Evolutionary conservation across 331 rosid genomes (phyloP), one percentile per base, ranked within the genome.

Genomic region (Telfairia occidentalis): DNA sequence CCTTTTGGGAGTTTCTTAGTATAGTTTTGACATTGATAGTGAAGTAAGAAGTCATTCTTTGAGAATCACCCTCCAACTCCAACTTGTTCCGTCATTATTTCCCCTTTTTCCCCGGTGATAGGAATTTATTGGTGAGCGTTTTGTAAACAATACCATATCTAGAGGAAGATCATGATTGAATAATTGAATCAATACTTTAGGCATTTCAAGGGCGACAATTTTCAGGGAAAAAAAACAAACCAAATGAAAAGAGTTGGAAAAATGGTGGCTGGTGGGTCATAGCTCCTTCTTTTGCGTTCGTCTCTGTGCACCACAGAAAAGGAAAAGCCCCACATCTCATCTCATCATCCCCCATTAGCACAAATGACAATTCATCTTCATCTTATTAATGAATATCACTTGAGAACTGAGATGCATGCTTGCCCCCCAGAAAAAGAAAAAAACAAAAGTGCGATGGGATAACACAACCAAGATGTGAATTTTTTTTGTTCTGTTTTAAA

Each of bases 181-280:
- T 79, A 57, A 79, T 79, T 76, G 78, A 64, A 71, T 63, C 19
- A 52, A 71, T 16, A 79, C 75, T 63, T 73, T n/a, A 73, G 38
- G 65, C 45, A 73, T 63, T 48, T 18, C 8, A 73, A 60, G 76
- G 37, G 43, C 8, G 28, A 79, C 49, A 48, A 4, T 24, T 21
- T 45, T 48, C 35, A 60, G 66, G n/a, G 42, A 18, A 13, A n/a
- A 8, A 23, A 42, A 43, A 12, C 3, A 59, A 29, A 11, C 28
- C 42, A 72, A 34, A 58, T 50, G n/a, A 67, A 63, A 63, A 63
- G 63, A 40, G 45, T 76, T 18, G 59, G 35, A 37, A 43, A 52
- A 43, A 71, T 43, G 77, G 81, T 70, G 77, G 81, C 57, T 43
- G 77, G 81, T 70, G 77, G 81, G 77, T 71, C 81, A 61, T 15